Percentiles rank a stretch among this genome's conserved stretches.
Conservation (phyloP, 345 rosid species). For the Eutrema yunnanense region DNA sequence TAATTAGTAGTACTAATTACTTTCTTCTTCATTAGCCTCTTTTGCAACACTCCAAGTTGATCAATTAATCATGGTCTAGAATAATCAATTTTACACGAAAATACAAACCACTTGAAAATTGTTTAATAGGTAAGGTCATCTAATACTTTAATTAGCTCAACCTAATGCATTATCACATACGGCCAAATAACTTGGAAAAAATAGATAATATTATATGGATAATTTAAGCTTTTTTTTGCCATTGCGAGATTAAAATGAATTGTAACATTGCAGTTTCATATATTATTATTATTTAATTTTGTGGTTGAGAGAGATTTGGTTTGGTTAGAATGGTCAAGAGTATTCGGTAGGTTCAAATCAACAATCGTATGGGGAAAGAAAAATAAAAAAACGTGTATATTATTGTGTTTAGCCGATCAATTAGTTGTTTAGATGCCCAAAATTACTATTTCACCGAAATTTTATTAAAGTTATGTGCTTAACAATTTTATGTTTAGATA, state of each 20-base stretch:
- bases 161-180: constrained; percentile 26
- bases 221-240: not conserved
- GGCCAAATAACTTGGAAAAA: constrained; percentile 1
- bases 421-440: not conserved
- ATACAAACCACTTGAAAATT: constrained; percentile 6
- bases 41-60: not conserved
- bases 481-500: not conserved
- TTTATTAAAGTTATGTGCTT: not conserved
- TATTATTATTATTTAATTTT: not conserved
- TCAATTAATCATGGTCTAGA: not conserved
- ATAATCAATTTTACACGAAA: not conserved
- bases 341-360: not conserved
- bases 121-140: constrained; percentile 2
- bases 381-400: not conserved
- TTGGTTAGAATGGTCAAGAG: constrained; percentile 1
- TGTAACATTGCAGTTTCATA: not conserved
- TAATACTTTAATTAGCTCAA: constrained; percentile 1
- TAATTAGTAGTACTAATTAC: not conserved
- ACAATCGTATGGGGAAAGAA: not conserved
- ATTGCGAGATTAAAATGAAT: not conserved
- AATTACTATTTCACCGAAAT: not conserved
- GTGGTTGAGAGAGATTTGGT: constrained; percentile 11
- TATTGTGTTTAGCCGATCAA: not conserved
- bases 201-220: not conserved
- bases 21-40: not conserved